Evolutionary conservation across 345 rosid species (phyloP).

Genomic region (Salix purpurea): DNA sequence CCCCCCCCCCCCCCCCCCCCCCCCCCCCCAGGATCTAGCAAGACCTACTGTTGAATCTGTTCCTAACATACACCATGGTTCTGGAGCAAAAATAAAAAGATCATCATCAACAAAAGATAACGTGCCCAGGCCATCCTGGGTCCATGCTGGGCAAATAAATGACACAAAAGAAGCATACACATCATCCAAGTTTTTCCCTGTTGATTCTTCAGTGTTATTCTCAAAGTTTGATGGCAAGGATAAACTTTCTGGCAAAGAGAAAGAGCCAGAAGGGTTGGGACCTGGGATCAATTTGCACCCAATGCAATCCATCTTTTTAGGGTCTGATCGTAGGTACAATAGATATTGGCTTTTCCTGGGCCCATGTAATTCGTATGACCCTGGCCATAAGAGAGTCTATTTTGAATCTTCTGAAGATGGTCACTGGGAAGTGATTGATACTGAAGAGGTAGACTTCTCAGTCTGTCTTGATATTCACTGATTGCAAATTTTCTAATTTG

Average conservation of each 20-base stretch:
- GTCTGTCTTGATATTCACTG: background rate
- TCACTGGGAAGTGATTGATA: constrained; percentile 89
- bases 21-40: constrained; percentile 42
- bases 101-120: constrained; percentile 42
- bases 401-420: constrained; percentile 99
- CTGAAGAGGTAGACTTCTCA: constrained; percentile 57
- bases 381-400: constrained; percentile 92
- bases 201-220: constrained; percentile 61
- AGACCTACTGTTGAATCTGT: constrained; percentile 39
- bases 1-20: background rate
- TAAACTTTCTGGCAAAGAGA: constrained; percentile 24
- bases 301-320: constrained; percentile 86
- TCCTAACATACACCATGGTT: constrained; percentile 52
- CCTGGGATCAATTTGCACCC: constrained; percentile 44
- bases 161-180: constrained; percentile 31
- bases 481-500: background rate
- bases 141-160: constrained; percentile 40
- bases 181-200: constrained; percentile 48
- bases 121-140: constrained; percentile 61
- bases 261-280: constrained; percentile 35
- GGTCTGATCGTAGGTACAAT: constrained; percentile 94
- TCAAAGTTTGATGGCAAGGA: constrained; percentile 26
- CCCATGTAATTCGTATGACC: constrained; percentile 74
- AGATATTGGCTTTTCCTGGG: constrained; percentile 99
- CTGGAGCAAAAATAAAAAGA: constrained; percentile 90